These are phyloP conservation scores for Cajanus cajan DNA, from an alignment of 306 rosid species.

Conservation along the genomic window DNA sequence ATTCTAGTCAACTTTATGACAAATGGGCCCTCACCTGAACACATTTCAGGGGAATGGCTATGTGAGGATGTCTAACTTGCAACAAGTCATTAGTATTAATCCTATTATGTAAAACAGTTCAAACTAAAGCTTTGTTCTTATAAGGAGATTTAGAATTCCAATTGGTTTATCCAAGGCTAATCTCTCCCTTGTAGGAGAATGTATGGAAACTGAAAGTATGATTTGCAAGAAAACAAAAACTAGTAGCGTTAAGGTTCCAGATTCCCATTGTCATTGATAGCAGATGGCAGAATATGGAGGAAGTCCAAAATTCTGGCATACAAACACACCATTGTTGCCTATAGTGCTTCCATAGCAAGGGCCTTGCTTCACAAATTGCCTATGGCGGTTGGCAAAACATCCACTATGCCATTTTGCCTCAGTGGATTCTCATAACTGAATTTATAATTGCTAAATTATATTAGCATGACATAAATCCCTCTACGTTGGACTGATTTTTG, in stretches of 20 bases:
- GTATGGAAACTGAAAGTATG: neutral
- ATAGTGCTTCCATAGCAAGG: too few relatives aligned
- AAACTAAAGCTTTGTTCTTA: neutral
- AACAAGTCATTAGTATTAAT: neutral
- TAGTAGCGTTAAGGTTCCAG: neutral
- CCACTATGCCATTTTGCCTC: too few relatives aligned
- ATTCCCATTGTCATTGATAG: neutral
- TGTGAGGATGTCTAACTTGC: neutral
- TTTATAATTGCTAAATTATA: neutral
- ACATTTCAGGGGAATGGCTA: neutral
- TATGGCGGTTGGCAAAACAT: too few relatives aligned
- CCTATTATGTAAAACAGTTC: neutral
- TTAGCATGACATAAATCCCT: neutral
- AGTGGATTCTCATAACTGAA: neutral
- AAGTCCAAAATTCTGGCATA: too few relatives aligned
- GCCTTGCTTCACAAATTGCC: too few relatives aligned
- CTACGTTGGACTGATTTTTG: neutral
- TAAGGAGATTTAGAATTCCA: neutral
- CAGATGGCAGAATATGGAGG: too few relatives aligned
- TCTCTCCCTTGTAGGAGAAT: neutral
- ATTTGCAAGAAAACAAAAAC: neutral
- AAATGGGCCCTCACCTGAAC: neutral
- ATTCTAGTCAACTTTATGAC: neutral
- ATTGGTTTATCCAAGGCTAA: neutral
- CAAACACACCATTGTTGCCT: too few relatives aligned